Conservation (phyloP, 2,329 filamentous ascomycete species). For the Exophiala xenobiotica region DNA sequence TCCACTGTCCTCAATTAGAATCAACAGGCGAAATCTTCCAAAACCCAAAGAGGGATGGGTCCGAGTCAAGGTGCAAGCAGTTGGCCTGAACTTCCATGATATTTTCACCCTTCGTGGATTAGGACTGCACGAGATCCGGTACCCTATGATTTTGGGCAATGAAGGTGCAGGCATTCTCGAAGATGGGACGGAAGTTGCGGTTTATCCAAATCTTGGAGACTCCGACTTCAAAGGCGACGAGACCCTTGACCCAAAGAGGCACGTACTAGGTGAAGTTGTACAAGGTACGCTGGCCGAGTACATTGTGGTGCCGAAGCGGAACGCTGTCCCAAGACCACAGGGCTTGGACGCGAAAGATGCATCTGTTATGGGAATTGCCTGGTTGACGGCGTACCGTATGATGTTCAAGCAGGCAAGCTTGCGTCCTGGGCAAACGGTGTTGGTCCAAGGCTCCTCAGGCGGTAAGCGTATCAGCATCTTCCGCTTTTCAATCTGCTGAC, state of each 20-base stretch:
- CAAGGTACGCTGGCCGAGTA: slow-evolving; percentile 23
- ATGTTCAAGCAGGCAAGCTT: slow-evolving; percentile 18
- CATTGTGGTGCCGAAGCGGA: slow-evolving; percentile 16
- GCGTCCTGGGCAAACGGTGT: slow-evolving; percentile 17
- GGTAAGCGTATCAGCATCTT: slow-evolving; percentile 6
- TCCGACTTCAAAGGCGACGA: slow-evolving; percentile 23
- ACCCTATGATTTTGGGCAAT: slow-evolving; percentile 22
- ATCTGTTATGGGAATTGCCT: slow-evolving; percentile 22
- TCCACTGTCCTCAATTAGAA: slow-evolving; percentile 18
- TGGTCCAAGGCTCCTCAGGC: slow-evolving; percentile 24
- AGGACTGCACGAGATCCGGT: slow-evolving; percentile 18
- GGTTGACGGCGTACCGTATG: slow-evolving; percentile 24
- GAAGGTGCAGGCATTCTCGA: slow-evolving; percentile 22
- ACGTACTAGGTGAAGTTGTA: slow-evolving; percentile 19
- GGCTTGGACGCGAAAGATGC: slow-evolving; percentile 15
- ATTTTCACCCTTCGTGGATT: slow-evolving; percentile 22
- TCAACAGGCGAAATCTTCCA: slow-evolving; percentile 8
- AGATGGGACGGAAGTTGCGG: slow-evolving; percentile 18
- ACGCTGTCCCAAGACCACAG: slow-evolving; percentile 15
- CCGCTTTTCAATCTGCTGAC: background rate
- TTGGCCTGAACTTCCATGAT: slow-evolving; percentile 23
- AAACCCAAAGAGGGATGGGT: slow-evolving; percentile 16
- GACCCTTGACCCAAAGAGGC: slow-evolving; percentile 19
- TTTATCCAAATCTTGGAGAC: slow-evolving; percentile 19
- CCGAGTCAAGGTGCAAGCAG: slow-evolving; percentile 21